Conservation (phyloP, 345 rosid species). For the Bruguiera sexangula region DNA sequence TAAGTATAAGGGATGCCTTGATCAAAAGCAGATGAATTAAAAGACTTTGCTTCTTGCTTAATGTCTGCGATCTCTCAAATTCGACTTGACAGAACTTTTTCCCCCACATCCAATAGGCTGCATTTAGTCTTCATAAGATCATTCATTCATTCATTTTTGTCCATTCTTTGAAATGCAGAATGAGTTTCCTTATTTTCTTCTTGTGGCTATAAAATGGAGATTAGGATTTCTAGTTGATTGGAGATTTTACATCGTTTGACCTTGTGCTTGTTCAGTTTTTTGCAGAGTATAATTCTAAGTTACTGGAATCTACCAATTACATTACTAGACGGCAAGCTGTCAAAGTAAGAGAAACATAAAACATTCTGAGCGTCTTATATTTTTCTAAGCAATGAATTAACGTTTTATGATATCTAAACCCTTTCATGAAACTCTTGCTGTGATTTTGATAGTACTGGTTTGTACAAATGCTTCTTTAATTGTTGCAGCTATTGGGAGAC, state of each 20-base stretch:
- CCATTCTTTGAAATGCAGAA: background rate
- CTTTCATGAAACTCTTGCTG: background rate
- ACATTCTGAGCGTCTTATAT: background rate
- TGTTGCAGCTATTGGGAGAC: constrained; percentile 44
- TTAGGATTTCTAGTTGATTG: background rate
- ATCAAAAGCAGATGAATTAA: no score
- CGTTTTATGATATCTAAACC: background rate
- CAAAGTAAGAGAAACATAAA: constrained; percentile 48
- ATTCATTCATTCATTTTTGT: background rate
- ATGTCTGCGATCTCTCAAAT: no score
- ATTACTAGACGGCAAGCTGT: constrained; percentile 96
- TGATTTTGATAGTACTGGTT: constrained; percentile 4
- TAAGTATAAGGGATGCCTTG: no score
- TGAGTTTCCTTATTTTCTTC: background rate
- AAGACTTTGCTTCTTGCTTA: no score
- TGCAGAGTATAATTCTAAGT: constrained; percentile 75
- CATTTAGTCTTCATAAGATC: no score
- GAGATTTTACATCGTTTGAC: constrained; percentile 6
- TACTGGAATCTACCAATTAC: constrained; percentile 87
- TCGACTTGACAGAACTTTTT: no score
- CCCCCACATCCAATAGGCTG: no score
- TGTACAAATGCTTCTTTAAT: constrained; percentile 1
- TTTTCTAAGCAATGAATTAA: background rate
- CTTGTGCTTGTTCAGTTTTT: constrained; percentile 60
- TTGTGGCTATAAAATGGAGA: background rate